Evolutionary conservation across 257 asterid species (phyloP), one percentile per base, ranked within the genome.

Genomic region (Nicotiana noctiflora): DNA sequence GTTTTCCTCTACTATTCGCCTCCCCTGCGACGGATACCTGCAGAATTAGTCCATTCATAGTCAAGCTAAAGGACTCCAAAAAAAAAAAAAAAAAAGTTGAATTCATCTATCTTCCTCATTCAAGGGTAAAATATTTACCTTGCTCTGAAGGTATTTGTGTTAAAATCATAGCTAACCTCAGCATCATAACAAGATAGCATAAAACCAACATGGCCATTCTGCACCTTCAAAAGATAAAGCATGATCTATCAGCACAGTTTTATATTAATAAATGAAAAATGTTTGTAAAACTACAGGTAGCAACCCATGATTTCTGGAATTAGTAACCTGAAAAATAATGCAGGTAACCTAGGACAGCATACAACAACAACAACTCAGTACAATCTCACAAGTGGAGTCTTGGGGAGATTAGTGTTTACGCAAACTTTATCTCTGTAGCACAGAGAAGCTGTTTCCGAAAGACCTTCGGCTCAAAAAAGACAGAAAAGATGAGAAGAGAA

Each of bases 141-240:
- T 34, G 99, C 99, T 65, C 86, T 84, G 74, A 94, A 96, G 59
- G 89, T 85, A 86, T 92, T 90, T n/a, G 90, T 80, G n/a, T 80
- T 84, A 56, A 87, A 89, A 81, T 88, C 97, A 75, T 96, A 96
- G 93, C 94, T 84, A 12, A 94, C 79, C 6, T 87, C 88, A 81
- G 99, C 99, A 91, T 94, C 99, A 83, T 96, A 94, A 74, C 99
- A 89, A 18, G 99, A 96, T 55, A 96, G 90, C 92, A 90, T 84
- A 80, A 96, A 96, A 25, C 99, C 99, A 40, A 84, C 79, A 56
- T 86, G 90, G 29, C 97, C 98, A 84, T 91, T 92, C 98, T 96
- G 94, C 90, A 90, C 86, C 77, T 84, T 70, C 37, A 81, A 83
- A 84, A 67, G 17, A 72, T 74, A 72, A 72, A 7, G 0, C 81